Conservation (phyloP, 306 rosid genomes). For the Acacia crassicarpa region DNA sequence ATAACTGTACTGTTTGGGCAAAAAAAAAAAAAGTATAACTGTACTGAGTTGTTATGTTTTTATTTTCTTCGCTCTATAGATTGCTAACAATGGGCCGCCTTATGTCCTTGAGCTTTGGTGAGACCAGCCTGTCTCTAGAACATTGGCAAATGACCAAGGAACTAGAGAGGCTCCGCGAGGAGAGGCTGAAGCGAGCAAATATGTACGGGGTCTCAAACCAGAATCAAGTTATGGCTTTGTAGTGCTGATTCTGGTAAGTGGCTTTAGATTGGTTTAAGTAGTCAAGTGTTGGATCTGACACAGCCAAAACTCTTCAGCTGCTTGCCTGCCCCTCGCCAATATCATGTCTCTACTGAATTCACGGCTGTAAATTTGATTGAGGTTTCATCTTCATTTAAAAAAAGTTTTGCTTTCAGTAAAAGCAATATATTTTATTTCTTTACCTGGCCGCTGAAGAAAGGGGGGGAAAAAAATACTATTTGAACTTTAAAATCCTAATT, state of each 20-base stretch:
- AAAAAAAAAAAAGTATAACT: background rate
- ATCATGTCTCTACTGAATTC: background rate
- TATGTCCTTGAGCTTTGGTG: background rate
- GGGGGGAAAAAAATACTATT: no score
- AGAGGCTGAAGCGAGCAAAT: background rate
- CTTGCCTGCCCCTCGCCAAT: background rate
- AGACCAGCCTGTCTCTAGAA: background rate
- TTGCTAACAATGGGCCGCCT: slow-evolving; percentile 40
- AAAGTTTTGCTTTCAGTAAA: slow-evolving; percentile 3
- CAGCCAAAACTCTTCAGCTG: slow-evolving; percentile 10
- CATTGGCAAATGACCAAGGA: background rate
- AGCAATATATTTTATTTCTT: background rate
- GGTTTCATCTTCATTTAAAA: background rate
- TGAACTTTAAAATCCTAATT: no score
- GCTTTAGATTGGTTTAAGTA: slow-evolving; percentile 10
- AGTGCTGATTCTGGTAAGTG: background rate
- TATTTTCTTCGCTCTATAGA: slow-evolving; percentile 37
- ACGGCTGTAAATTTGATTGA: slow-evolving; percentile 9
- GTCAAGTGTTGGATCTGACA: slow-evolving; percentile 14
- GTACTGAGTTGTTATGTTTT: background rate
- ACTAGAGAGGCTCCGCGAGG: background rate
- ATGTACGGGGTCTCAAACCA: background rate
- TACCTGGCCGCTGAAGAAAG: background rate
- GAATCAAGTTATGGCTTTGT: background rate
- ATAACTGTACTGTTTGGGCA: background rate